Conservation (phyloP, 2,329 filamentous ascomycete species). For the Coniochaeta sp. region DNA sequence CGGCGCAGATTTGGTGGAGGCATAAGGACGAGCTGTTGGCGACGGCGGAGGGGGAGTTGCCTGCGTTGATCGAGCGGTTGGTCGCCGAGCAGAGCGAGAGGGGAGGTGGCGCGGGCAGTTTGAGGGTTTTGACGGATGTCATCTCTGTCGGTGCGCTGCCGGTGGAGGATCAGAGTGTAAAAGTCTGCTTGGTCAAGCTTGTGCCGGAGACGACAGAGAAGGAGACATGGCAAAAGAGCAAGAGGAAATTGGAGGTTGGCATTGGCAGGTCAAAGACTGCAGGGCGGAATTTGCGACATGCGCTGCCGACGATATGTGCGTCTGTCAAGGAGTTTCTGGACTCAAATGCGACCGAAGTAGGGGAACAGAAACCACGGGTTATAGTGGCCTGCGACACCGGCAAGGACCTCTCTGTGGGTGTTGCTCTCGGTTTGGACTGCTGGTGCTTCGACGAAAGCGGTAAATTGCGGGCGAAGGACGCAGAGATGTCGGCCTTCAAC, state of each 20-base stretch:
- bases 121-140: conserved; percentile 24
- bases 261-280: conserved; percentile 70
- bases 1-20: conserved; percentile 72
- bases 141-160: conserved; percentile 30
- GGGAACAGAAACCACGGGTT: conserved; percentile 20
- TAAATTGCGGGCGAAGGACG: conserved; percentile 21
- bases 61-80: conserved; percentile 39
- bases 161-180: conserved; percentile 9
- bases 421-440: conserved; percentile 70
- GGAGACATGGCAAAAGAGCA: conserved; percentile 31
- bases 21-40: conserved; percentile 54
- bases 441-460: conserved; percentile 63
- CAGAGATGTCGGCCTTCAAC: conserved; percentile 38
- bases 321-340: conserved; percentile 41
- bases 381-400: conserved; percentile 70
- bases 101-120: conserved; percentile 9
- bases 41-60: conserved; percentile 58
- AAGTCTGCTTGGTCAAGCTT: conserved; percentile 35
- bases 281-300: conserved; percentile 71
- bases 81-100: conserved; percentile 22
- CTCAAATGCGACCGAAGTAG: not conserved
- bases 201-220: conserved; percentile 33
- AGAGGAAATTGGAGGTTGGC: conserved; percentile 46
- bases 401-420: conserved; percentile 72
- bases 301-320: conserved; percentile 54